A percentile compares a stretch with the other conserved stretches of the same genome.
Conservation (phyloP, 129 eudicot species). For the Sambucus nigra region DNA sequence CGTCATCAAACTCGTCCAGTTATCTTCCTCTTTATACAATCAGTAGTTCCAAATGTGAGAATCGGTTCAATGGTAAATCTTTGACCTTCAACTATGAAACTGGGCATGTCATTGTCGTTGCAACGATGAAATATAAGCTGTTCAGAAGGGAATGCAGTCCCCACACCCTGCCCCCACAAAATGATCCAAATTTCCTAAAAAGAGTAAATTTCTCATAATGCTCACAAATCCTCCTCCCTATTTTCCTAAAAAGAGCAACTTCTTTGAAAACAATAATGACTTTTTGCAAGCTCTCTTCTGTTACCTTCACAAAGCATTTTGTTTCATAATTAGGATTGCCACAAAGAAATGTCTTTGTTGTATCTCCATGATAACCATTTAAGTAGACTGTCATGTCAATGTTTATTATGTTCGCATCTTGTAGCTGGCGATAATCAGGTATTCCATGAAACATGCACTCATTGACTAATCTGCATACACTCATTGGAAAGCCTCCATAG, state of each 20-base stretch:
- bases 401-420: no score
- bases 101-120: constrained; percentile 61
- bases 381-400: no score
- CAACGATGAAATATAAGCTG: constrained; percentile 79
- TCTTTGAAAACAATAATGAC: constrained; percentile 75
- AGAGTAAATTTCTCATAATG: constrained; percentile 76
- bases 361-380: constrained; percentile 99
- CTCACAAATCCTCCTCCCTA: constrained; percentile 92
- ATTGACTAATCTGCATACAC: no score
- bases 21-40: constrained; percentile 87
- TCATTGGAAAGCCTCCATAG: no score
- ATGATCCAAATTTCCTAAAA: constrained; percentile 77
- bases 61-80: constrained; percentile 97
- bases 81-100: constrained; percentile 92
- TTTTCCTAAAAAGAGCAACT: constrained; percentile 74
- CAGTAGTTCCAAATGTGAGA: constrained; percentile 72
- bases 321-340: constrained; percentile 53
- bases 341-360: constrained; percentile 81
- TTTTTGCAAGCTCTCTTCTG: constrained; percentile 82
- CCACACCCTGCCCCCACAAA: constrained; percentile 98
- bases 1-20: constrained; percentile 86
- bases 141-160: constrained; percentile 87
- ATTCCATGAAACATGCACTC: no score
- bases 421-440: no score
- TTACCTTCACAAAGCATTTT: constrained; percentile 82